Evolutionary conservation across 1,284 basidiomycete genomes (phyloP), one percentile per base, ranked within the genome.

Genomic region (Apiotrichum brassicae): DNA sequence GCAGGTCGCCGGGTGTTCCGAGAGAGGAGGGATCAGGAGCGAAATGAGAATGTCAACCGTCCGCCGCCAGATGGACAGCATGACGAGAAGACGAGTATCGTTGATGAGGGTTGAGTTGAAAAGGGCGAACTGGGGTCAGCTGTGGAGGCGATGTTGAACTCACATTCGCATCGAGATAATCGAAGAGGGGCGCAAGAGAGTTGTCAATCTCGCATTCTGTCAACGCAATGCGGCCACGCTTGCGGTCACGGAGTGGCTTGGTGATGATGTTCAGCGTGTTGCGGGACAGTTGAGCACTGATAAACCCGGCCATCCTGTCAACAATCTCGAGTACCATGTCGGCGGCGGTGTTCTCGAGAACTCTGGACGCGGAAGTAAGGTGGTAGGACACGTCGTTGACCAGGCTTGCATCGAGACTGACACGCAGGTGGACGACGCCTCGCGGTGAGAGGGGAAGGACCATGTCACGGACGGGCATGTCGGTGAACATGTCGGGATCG

Each of bases 131-230:
- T 72, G 53, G 8, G n/a, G 14, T 47, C 19, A 49, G 39, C 23
- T 11, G 41, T 30, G 2, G 22, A 6, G 28, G 5, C 36, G 18
- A 14, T 16, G 8, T 7, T 16, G 62, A n/a, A n/a, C 71, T 64
- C 44, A 70, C 70, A 47, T 66, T 71, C 22, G 63, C 60, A 46
- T 74, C 68, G 8, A 72, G 58, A 45, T 72, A 72, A 28, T 69
- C 67, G 43, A 68, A 70, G 14, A 72, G 51, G 2, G 64, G 64
- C 19, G 53, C 54, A 24, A 74, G 54, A 37, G 65, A 66, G 3
- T 38, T 46, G 49, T 71, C 71, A 14, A 71, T 50, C 42, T 72
- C 70, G 16, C 54, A 46, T 20, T 70, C 65, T 5, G 54, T 56
- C 30, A 71, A 41, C 3, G 60, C 57, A 16, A 54, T 44, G 28